Percentiles rank a stretch among this genome's conserved stretches.
phyloP scores from a whole-genome alignment of 2,329 filamentous ascomycete genomes.

The Penicillium crustosum region DNA sequence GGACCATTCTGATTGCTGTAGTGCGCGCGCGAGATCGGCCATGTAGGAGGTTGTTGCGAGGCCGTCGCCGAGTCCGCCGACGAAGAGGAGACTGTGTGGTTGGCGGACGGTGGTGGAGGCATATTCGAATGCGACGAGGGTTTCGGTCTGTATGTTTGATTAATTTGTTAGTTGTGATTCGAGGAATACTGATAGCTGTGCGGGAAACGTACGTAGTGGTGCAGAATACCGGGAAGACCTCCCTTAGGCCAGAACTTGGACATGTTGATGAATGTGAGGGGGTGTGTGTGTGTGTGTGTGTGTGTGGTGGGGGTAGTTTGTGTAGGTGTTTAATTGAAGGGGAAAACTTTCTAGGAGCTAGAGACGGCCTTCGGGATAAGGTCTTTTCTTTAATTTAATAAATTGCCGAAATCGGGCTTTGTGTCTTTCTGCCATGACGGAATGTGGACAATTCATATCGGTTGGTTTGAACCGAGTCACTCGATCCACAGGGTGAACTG shows the following conservation, averaged over 20 bases:
- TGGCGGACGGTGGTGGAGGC: constrained; percentile 29
- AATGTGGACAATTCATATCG: not conserved
- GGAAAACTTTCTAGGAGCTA: not conserved
- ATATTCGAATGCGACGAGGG: constrained; percentile 46
- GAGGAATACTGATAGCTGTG: not conserved
- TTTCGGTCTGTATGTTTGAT: constrained; percentile 24
- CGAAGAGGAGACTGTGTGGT: constrained; percentile 55
- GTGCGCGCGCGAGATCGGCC: constrained; percentile 47
- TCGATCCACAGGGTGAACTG: not conserved
- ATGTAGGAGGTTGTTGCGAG: constrained; percentile 57
- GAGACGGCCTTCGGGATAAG: not conserved
- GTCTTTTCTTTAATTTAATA: constrained; percentile 3
- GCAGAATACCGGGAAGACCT: constrained; percentile 37
- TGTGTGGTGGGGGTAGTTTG: not conserved
- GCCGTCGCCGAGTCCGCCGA: constrained; percentile 60
- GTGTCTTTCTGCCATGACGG: not conserved
- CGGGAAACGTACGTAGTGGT: constrained; percentile 36
- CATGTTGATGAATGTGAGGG: constrained; percentile 18
- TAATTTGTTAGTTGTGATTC: constrained; percentile 13
- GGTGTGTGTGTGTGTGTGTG: not conserved
- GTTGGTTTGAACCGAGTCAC: not conserved
- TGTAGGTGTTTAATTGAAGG: not conserved
- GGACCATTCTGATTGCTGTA: constrained; percentile 53
- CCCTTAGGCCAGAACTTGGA: constrained; percentile 41
- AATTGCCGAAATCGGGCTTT: constrained; percentile 20